Evolutionary conservation across 805 yeast genomes (phyloP), one percentile per base, ranked within the genome.

Genomic region (Priceomyces castillae): DNA sequence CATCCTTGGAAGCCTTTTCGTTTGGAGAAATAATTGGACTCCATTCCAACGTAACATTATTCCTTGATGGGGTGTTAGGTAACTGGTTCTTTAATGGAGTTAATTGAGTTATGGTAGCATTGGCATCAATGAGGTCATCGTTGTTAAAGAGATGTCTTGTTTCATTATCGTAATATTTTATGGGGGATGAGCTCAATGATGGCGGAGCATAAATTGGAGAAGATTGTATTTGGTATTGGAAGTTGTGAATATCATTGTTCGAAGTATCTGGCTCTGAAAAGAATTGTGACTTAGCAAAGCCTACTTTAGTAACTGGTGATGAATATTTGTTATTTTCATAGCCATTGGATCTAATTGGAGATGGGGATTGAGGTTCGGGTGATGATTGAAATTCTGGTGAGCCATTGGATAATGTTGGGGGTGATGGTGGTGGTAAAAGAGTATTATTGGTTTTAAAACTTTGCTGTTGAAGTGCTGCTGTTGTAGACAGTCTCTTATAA

Each of bases 21-120:
- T 58, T 60, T 17, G 76, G 75, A 34, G 70, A 64, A 18, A 71
- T 69, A 19, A 71, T 65, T 2, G 76, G 74, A 43, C 73, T 66
- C 76, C 76, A 71, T 50, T 71, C 74, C 37, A 68, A 52, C 4
- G 57, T 57, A 34, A 69, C 56, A 40, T 53, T 56, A 42, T 59
- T 65, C n/a, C 56, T 57, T 20, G 57, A 54, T 2, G 73, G 73
- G 4, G 73, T 67, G 33, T 57, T 59, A 7, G 70, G 70, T 2
- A 51, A 46, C 25, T 55, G 59, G 39, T 59, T 61, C 42, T 64
- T 66, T 34, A 67, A 52, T 2, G 75, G 76, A 3, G 74, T 68
- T 36, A 67, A 51, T 51, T 68, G 74, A 2, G 69, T 53, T 7
- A 69, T 60, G 12, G 76, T 71, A 28, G 64, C 68, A 50, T 69